Conservation (phyloP, 2,329 filamentous ascomycete species). For the Fusarium chuoi region DNA sequence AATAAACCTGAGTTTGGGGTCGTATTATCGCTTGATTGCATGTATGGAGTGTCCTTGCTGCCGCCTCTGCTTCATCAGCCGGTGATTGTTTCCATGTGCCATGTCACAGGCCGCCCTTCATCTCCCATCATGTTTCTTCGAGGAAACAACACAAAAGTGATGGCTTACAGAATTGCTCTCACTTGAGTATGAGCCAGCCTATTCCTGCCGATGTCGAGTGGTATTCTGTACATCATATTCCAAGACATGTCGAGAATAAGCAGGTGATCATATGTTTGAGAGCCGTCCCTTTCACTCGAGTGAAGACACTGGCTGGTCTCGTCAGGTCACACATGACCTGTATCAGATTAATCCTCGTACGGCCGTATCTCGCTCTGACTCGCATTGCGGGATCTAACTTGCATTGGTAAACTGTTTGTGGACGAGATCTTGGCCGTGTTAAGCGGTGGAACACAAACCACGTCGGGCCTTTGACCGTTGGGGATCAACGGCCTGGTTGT, state of each 20-base stretch:
- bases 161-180: constrained; percentile 8
- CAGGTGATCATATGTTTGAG: background rate
- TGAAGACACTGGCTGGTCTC: background rate
- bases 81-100: constrained; percentile 17
- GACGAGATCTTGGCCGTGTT: constrained; percentile 15
- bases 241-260: constrained; percentile 1
- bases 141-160: constrained; percentile 11
- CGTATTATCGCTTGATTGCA: constrained; percentile 24
- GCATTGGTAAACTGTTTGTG: background rate
- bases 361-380: constrained; percentile 3
- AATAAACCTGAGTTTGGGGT: background rate
- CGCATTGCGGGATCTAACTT: constrained; percentile 23
- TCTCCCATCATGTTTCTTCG: constrained; percentile 3
- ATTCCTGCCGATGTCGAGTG: background rate
- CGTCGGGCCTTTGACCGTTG: constrained; percentile 21
- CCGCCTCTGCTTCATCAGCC: constrained; percentile 16
- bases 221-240: background rate
- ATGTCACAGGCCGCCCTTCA: constrained; percentile 28
- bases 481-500: constrained; percentile 13
- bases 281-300: background rate
- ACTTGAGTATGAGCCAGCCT: constrained; percentile 19
- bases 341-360: background rate
- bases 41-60: background rate
- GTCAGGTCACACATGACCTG: background rate
- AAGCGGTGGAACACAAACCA: constrained; percentile 11